Evolutionary conservation across 495 filamentous ascomycete species (phyloP).

Genomic region (Saxophila tyrrhenica): DNA sequence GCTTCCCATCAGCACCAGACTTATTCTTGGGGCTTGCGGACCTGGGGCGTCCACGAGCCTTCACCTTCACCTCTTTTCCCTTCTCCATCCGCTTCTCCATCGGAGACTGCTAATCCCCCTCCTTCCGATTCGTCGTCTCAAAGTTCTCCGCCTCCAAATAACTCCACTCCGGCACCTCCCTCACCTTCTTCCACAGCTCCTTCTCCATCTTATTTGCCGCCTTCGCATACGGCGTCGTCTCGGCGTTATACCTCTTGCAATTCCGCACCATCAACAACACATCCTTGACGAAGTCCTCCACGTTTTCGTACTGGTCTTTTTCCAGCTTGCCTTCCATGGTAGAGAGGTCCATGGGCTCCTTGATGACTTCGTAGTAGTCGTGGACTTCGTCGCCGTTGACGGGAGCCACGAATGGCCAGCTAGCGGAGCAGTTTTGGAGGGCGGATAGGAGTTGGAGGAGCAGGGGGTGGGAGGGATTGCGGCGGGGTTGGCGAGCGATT

Average conservation of each 20-base stretch:
- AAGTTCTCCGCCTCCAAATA: slow-evolving; percentile 20
- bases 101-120: not conserved
- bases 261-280: slow-evolving; percentile 89
- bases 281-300: slow-evolving; percentile 89
- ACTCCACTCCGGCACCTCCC: slow-evolving; percentile 84
- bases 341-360: slow-evolving; percentile 90
- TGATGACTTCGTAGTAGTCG: slow-evolving; percentile 97
- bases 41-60: too few relatives aligned
- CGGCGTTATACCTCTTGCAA: slow-evolving; percentile 91
- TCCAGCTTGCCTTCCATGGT: slow-evolving; percentile 97
- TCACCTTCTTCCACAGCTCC: slow-evolving; percentile 90
- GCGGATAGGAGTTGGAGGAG: slow-evolving; percentile 87
- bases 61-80: too few relatives aligned
- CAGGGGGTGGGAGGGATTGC: slow-evolving; percentile 91
- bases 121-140: slow-evolving; percentile 6
- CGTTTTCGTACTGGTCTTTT: slow-evolving; percentile 78
- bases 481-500: slow-evolving; percentile 87
- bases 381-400: slow-evolving; percentile 91
- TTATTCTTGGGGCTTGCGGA: too few relatives aligned
- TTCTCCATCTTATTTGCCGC: slow-evolving; percentile 92
- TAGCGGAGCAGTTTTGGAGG: slow-evolving; percentile 80
- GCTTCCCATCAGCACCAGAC: too few relatives aligned
- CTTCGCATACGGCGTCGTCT: slow-evolving; percentile 90
- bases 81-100: too few relatives aligned
- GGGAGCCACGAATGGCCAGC: slow-evolving; percentile 90